phyloP scores from a whole-genome alignment of 805 yeast genomes.

The Cyberlindnera saturnus region DNA sequence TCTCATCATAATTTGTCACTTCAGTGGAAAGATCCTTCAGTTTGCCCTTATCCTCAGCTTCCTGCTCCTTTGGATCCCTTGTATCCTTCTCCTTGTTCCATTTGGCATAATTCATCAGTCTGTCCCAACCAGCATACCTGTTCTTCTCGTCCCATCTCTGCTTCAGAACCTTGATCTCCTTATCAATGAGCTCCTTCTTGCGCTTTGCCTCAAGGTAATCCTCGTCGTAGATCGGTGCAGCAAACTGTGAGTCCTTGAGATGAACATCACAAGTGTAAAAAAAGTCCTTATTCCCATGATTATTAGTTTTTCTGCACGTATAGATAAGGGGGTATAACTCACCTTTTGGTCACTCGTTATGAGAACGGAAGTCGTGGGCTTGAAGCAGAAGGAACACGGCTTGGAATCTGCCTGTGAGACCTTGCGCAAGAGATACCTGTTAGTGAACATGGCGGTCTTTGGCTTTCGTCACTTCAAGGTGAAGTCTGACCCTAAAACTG shows the following conservation, averaged over 20 bases:
- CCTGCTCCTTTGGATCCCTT: slow-evolving; percentile 13
- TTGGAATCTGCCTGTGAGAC: slow-evolving; percentile 16
- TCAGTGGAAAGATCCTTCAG: slow-evolving; percentile 8
- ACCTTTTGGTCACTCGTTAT: slow-evolving; percentile 18
- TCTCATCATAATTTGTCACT: slow-evolving; percentile 4
- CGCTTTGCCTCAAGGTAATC: slow-evolving; percentile 17
- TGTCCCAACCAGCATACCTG: slow-evolving; percentile 22
- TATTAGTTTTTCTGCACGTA: not conserved
- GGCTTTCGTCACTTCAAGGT: not conserved
- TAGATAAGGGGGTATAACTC: not conserved
- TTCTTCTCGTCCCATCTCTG: slow-evolving; percentile 24
- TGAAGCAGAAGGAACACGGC: slow-evolving; percentile 24
- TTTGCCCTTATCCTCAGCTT: slow-evolving; percentile 13
- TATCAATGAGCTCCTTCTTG: slow-evolving; percentile 16
- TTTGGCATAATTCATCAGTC: slow-evolving; percentile 16
- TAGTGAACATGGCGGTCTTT: slow-evolving; percentile 7
- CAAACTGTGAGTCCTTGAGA: slow-evolving; percentile 19
- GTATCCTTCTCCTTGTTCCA: slow-evolving; percentile 2
- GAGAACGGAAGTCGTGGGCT: slow-evolving; percentile 21
- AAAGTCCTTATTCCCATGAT: slow-evolving; percentile 13
- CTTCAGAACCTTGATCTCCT: slow-evolving; percentile 16
- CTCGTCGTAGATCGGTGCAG: slow-evolving; percentile 16
- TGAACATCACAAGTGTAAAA: slow-evolving; percentile 24
- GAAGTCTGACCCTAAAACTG: too few relatives aligned
- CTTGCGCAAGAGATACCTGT: slow-evolving; percentile 19